Percentiles rank a stretch among this genome's conserved stretches.
Evolutionary conservation across 352 stramenopile species (phyloP).

Genomic region (Globisporangium orthogonon): DNA sequence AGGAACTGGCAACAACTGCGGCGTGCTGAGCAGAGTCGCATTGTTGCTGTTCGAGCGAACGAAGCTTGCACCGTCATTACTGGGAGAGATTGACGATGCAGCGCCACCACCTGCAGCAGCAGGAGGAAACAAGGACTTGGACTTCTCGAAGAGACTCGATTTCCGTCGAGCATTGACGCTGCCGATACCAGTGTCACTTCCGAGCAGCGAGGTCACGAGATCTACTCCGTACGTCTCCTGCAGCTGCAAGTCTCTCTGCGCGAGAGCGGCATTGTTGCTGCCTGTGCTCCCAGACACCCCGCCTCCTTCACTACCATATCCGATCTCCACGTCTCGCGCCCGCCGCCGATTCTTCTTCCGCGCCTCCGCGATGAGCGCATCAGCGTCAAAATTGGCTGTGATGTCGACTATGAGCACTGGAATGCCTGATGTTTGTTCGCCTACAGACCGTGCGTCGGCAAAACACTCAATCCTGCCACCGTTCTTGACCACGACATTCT

Average conservation of each 20-base stretch:
- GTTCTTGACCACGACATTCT: constrained; percentile 35
- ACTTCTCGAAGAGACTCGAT: constrained; percentile 8
- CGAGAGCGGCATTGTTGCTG: constrained; percentile 17
- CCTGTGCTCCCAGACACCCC: neutral
- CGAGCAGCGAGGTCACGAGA: constrained; percentile 36
- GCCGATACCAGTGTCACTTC: constrained; percentile 10
- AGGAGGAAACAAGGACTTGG: neutral
- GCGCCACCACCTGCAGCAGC: neutral
- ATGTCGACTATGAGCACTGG: constrained; percentile 42
- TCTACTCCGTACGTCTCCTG: constrained; percentile 63
- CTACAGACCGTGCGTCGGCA: constrained; percentile 5
- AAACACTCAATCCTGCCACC: constrained; percentile 57
- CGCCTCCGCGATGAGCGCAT: constrained; percentile 24
- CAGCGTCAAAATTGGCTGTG: constrained; percentile 34
- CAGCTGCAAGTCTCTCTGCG: constrained; percentile 20
- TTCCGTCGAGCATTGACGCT: neutral
- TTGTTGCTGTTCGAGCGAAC: neutral
- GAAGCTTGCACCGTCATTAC: neutral
- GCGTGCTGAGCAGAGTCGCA: neutral
- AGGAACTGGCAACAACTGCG: neutral
- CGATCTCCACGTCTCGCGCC: constrained; percentile 5
- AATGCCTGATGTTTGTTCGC: constrained; percentile 7
- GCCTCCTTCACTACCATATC: neutral
- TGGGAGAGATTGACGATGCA: neutral
- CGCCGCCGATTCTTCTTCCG: constrained; percentile 16